Percentiles rank a stretch among this genome's conserved stretches.
These are phyloP conservation scores for Solanum piurae DNA, from an alignment of 257 asterid genomes.

Conservation along the genomic window DNA sequence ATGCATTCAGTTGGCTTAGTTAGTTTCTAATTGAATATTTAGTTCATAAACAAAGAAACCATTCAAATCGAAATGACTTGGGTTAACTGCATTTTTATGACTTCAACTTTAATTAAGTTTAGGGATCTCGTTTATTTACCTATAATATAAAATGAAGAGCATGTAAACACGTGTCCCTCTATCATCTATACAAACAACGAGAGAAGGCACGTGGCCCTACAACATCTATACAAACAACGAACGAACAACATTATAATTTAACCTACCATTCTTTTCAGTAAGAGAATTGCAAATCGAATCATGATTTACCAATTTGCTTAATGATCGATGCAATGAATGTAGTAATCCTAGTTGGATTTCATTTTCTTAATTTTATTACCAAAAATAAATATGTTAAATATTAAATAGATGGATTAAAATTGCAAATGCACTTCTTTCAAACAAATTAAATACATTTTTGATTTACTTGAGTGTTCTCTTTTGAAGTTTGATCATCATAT, in stretches of 20 bases:
- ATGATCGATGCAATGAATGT: not conserved
- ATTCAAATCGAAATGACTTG: not conserved
- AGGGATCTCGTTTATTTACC: not conserved
- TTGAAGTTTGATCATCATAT: not conserved
- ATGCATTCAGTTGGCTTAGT: not conserved
- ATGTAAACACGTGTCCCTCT: not conserved
- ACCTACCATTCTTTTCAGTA: not conserved
- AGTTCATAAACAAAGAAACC: not conserved
- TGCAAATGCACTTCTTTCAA: not conserved
- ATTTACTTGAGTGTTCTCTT: not conserved
- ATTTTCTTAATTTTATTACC: not conserved
- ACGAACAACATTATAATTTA: not conserved
- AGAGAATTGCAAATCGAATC: not conserved
- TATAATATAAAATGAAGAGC: not conserved
- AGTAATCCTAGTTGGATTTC: not conserved
- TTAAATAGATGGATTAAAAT: not conserved
- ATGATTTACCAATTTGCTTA: not conserved
- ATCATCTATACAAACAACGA: not conserved
- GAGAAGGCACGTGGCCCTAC: not conserved
- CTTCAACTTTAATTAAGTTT: not conserved
- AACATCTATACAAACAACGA: not conserved
- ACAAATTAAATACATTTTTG: not conserved
- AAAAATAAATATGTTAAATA: not conserved
- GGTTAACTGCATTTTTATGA: not conserved
- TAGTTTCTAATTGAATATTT: not conserved